Conservation (phyloP, 257 asterid species). For the Solanum dulcamara region DNA sequence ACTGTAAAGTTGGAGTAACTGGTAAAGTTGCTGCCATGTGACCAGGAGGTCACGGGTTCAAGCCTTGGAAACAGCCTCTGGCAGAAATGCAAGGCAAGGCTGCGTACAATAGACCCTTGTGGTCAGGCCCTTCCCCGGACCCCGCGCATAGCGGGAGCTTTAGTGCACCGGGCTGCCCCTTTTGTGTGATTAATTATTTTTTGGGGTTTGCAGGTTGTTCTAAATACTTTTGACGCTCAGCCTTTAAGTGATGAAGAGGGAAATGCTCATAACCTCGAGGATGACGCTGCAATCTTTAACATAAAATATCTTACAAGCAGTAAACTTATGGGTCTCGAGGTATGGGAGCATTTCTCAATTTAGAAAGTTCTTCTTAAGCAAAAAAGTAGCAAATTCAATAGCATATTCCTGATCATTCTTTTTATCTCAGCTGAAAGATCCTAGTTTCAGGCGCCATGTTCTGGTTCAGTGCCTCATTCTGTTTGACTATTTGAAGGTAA, state of each 20-base stretch:
- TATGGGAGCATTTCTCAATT: conserved; percentile 14
- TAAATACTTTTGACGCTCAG: conserved; percentile 89
- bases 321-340: conserved; percentile 97
- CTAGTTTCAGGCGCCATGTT: conserved; percentile 91
- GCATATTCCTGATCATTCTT: conserved; percentile 1
- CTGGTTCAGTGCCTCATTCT: conserved; percentile 93
- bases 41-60: too few relatives aligned
- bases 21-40: too few relatives aligned
- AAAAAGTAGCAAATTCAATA: background rate
- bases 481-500: conserved; percentile 93
- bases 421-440: conserved; percentile 76
- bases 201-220: conserved; percentile 48
- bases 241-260: conserved; percentile 95
- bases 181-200: background rate
- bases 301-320: conserved; percentile 95
- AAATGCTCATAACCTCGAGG: conserved; percentile 66
- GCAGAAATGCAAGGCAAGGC: too few relatives aligned
- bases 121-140: too few relatives aligned
- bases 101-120: too few relatives aligned
- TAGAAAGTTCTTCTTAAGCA: background rate
- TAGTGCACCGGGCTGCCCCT: too few relatives aligned
- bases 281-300: conserved; percentile 83
- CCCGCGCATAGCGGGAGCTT: too few relatives aligned
- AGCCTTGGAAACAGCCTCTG: too few relatives aligned
- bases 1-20: too few relatives aligned